Evolutionary conservation across 2,329 filamentous ascomycete genomes (phyloP), one percentile per base, ranked within the genome.

Genomic region (Botryotinia narcissicola): DNA sequence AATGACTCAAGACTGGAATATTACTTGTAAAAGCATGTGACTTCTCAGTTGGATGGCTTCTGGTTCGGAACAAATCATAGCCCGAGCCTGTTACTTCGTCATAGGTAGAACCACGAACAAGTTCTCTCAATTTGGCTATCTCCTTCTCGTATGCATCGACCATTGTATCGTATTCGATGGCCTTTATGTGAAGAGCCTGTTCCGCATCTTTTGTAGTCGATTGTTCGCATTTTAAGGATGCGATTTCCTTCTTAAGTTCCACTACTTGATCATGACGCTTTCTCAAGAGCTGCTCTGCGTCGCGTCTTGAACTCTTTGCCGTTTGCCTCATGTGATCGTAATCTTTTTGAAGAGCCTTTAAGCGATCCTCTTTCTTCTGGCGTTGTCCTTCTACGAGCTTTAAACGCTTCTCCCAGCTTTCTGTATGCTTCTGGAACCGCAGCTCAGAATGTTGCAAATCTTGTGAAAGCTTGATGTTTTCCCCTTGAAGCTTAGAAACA

Each of bases 231-330:
- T 86, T 86, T 4, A 89, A 80, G 0, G 80, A 80, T 73, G 83
- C 84, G 57, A 89, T 80, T 75, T 88, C 86, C 76, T 85, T 86
- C 80, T 87, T 87, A 12, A 91, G 83, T 61, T 87, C 84, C 14
- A 84, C 82, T 74, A 90, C 88, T 80, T 88, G 88, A 57, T 84
- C 83, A 74, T 90, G 87, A 72, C 88, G 88, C 75, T 85, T 86
- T 71, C 87, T 84, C 62, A 90, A 76, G 3, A 90, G 86, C 25
- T 85, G 84, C 76, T 86, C 85, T 6, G 87, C 87, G 74, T 91
- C 88, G 14, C 83, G 81, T n/a, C 88, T 86, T 54, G 85, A 85
- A 9, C 83, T 80, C 74, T 89, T 87, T 29, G 86, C 85, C 63
- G 88, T 84, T 46, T 85, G 84, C 75, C 87, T 87, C 51, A 89